A percentile compares a stretch with the other conserved stretches of the same genome.
phyloP scores from a whole-genome alignment of 805 yeast genomes.

The Candida oleophila region DNA sequence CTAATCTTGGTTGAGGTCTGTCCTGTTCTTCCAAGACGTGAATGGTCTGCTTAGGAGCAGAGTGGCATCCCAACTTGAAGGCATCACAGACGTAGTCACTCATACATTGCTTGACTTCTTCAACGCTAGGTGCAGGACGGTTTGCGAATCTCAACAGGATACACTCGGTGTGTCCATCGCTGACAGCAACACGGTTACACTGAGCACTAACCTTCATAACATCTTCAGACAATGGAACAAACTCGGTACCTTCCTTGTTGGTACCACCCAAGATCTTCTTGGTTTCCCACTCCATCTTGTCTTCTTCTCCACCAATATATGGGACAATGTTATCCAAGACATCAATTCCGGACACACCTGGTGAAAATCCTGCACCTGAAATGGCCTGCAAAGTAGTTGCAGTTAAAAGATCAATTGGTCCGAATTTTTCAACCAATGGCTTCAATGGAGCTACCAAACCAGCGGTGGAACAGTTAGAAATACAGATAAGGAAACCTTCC shows the following conservation, averaged over 20 bases:
- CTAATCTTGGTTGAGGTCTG: conserved; percentile 97
- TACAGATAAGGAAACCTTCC: conserved; percentile 88
- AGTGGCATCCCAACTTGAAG: conserved; percentile 70
- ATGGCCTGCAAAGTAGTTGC: conserved; percentile 95
- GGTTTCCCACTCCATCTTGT: conserved; percentile 98
- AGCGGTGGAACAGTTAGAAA: conserved; percentile 97
- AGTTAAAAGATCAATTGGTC: conserved; percentile 84
- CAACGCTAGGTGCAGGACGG: conserved; percentile 82
- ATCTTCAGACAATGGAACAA: conserved; percentile 58
- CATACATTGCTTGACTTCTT: conserved; percentile 69
- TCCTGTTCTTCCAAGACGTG: conserved; percentile 88
- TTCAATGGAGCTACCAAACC: conserved; percentile 95
- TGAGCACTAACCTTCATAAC: conserved; percentile 90
- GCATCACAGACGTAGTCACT: conserved; percentile 83
- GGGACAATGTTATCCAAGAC: conserved; percentile 93
- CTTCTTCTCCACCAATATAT: conserved; percentile 95
- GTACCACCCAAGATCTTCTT: conserved; percentile 83
- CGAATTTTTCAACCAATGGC: conserved; percentile 87
- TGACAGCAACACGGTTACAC: conserved; percentile 94
- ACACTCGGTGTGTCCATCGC: conserved; percentile 97
- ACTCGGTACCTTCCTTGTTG: conserved; percentile 50
- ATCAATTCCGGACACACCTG: conserved; percentile 96
- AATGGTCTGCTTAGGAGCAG: conserved; percentile 91
- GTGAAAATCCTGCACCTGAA: conserved; percentile 97
- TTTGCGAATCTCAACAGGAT: conserved; percentile 80